A percentile compares a stretch with the other conserved stretches of the same genome.
Conservation (phyloP, 108 stramenopile genomes). For the Asterionellopsis glacialis region DNA sequence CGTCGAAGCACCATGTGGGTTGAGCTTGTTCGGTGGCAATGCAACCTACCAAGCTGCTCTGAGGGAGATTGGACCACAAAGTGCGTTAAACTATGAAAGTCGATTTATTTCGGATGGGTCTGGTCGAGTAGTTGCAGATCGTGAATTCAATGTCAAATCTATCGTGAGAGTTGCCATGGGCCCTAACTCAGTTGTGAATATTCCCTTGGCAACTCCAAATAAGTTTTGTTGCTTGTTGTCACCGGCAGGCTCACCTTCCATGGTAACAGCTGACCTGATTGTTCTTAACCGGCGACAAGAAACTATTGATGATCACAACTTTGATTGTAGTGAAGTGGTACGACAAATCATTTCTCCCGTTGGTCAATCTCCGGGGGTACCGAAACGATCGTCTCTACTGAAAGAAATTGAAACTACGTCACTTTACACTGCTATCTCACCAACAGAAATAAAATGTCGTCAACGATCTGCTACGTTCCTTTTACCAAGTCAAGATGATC, state of each 20-base stretch:
- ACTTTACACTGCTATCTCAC: conserved; percentile 37
- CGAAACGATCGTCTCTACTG: conserved; percentile 26
- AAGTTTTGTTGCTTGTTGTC: conserved; percentile 70
- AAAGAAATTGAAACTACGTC: conserved; percentile 86
- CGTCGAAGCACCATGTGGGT: conserved; percentile 71
- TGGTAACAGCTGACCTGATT: conserved; percentile 60
- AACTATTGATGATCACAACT: conserved; percentile 24
- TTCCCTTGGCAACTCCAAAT: conserved; percentile 65
- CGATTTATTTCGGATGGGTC: conserved; percentile 34
- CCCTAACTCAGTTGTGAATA: conserved; percentile 66
- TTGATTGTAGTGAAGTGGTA: conserved; percentile 76
- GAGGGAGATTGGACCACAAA: conserved; percentile 36
- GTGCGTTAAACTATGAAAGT: conserved; percentile 47
- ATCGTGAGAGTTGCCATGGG: conserved; percentile 82
- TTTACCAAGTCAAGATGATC: conserved; percentile 67
- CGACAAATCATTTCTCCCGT: conserved; percentile 66
- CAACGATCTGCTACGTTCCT: conserved; percentile 77
- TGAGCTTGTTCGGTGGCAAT: conserved; percentile 74
- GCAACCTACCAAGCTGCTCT: conserved; percentile 38
- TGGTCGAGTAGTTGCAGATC: conserved; percentile 52
- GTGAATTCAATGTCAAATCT: conserved; percentile 71
- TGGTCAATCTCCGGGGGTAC: conserved; percentile 3
- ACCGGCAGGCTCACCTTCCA: conserved; percentile 37
- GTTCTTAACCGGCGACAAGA: conserved; percentile 62
- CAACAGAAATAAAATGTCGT: conserved; percentile 44